Evolutionary conservation across 805 yeast genomes (phyloP).

Genomic region (Wickerhamiella kazuoi): DNA sequence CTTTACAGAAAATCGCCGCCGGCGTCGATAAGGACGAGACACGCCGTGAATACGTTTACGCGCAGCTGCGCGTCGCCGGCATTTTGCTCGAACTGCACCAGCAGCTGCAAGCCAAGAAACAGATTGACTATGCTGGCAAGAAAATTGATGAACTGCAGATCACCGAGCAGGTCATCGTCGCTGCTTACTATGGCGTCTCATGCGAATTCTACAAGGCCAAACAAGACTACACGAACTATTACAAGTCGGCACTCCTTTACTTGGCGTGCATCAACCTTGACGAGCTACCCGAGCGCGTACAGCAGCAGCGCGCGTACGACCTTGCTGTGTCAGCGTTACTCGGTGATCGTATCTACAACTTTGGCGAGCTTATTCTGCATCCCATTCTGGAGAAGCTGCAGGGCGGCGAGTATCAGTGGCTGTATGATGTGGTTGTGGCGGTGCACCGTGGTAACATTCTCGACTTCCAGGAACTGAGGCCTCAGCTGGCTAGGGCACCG

Average conservation of each 20-base stretch:
- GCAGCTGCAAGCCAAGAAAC: slow-evolving; percentile 43
- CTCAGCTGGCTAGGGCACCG: slow-evolving; percentile 31
- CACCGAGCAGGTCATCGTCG: slow-evolving; percentile 48
- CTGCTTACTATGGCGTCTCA: slow-evolving; percentile 66
- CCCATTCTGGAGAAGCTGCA: slow-evolving; percentile 48
- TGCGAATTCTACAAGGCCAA: slow-evolving; percentile 58
- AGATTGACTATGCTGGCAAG: slow-evolving; percentile 42
- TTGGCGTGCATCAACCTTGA: slow-evolving; percentile 51
- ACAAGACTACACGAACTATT: slow-evolving; percentile 65
- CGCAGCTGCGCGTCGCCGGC: slow-evolving; percentile 60
- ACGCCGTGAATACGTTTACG: slow-evolving; percentile 30
- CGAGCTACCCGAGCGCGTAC: slow-evolving; percentile 24
- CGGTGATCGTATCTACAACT: slow-evolving; percentile 85
- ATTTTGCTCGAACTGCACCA: slow-evolving; percentile 39
- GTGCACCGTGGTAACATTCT: slow-evolving; percentile 65
- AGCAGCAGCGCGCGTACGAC: slow-evolving; percentile 46
- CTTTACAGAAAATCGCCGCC: slow-evolving; percentile 28
- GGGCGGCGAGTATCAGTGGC: slow-evolving; percentile 40
- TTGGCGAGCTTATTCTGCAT: slow-evolving; percentile 86
- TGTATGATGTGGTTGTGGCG: slow-evolving; percentile 48
- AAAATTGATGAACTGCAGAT: slow-evolving; percentile 38
- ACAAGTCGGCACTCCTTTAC: slow-evolving; percentile 64
- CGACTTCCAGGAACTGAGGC: slow-evolving; percentile 36
- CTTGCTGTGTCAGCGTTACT: slow-evolving; percentile 71
- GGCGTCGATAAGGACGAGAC: slow-evolving; percentile 28